Base-by-base conservation (phyloP, 2,329 filamentous ascomycete species). In the Colletotrichum echinochloae region DNA sequence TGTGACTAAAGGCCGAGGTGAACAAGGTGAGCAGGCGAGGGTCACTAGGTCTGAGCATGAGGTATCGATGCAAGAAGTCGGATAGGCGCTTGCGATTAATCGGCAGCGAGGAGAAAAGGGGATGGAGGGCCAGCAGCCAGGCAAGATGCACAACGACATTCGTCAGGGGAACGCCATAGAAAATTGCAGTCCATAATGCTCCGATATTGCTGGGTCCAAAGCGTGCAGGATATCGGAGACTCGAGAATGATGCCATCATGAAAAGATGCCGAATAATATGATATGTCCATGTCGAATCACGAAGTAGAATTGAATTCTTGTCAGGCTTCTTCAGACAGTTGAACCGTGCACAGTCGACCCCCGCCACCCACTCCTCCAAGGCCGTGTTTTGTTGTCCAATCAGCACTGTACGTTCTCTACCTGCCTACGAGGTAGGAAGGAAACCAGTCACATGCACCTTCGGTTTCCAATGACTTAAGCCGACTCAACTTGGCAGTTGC, bases 61-160 rank as follows among this genome's bases (percentile, higher is more conserved):
- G 62, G 46, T 67, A 52, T 26, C 48, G 41, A 23, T 59, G 57
- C 1, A 70, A 46, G 30, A 57, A 67, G 20, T 37, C 51, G 14
- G 63, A 51, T 4, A 70, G 64, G 30, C 64, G 64, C 20, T 26
- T 62, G 14, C 52, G 67, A 20, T 51, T 52, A n/a, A 70, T 55
- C 0, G 67, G 67, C 14, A 70, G 18, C 12, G 67, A 62, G n/a
- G 67, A 66, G 44, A 70, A 60, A 1, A 60, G 30, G 14, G 67
- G 67, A 33, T 67, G 67, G 20, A 70, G 67, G n/a, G 51, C 67
- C 20, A 67, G 28, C n/a, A 67, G 59, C 67, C 67, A 70, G 14
- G 67, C 67, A 30, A 70, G 44, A 37, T 70, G 67, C 51, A 70
- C 49, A 23, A 46, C 64, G 23, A 67, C 18, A 28, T 70, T 70